Evolutionary conservation across 768 basidiomycete species (phyloP).

Genomic region (Lactarius akahatsu): DNA sequence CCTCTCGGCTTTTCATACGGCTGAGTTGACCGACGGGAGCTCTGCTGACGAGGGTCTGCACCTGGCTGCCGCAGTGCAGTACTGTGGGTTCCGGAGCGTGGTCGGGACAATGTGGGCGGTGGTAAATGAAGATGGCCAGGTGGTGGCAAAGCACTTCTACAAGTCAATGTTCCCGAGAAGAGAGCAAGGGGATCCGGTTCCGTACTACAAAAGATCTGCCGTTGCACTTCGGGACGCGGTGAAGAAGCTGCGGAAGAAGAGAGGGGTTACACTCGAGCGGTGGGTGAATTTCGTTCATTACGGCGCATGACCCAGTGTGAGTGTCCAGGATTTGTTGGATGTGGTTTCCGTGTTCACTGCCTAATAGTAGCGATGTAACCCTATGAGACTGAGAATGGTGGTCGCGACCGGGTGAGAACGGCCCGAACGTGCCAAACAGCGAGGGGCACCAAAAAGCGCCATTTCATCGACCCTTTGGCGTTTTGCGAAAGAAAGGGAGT

Average conservation of each 20-base stretch:
- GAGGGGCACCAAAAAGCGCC: no score
- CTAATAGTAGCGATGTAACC: no score
- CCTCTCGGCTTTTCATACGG: neutral
- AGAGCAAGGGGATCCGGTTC: neutral
- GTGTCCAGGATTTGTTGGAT: neutral
- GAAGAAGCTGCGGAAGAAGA: neutral
- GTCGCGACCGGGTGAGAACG: no score
- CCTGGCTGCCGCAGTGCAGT: neutral
- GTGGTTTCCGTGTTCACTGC: neutral
- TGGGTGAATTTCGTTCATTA: slow-evolving; percentile 14
- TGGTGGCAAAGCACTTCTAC: neutral
- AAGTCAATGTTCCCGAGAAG: neutral
- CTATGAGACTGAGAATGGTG: no score
- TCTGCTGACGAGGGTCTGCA: neutral
- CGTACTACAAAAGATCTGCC: neutral
- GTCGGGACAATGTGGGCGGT: neutral
- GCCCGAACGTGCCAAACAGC: no score
- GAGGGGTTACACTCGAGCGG: neutral
- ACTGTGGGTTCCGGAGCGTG: neutral
- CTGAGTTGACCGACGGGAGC: neutral
- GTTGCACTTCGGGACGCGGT: neutral
- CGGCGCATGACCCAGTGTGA: neutral
- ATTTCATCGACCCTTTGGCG: no score
- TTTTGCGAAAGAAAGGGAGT: no score
- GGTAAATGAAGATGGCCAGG: neutral